phyloP scores from a whole-genome alignment of 306 rosid species.

The Prunus davidiana region DNA sequence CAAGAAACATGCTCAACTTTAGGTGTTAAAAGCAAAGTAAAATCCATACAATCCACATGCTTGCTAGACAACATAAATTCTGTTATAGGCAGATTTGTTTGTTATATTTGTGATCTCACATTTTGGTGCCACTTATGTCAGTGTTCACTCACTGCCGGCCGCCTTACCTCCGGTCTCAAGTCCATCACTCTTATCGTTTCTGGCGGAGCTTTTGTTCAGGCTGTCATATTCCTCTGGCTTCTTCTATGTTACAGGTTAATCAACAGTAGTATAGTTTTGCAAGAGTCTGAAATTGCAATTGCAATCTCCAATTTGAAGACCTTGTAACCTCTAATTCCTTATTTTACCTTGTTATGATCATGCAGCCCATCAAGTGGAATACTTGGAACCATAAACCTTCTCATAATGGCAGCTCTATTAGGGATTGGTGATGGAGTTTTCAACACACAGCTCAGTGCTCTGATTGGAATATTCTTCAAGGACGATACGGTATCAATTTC shows the following conservation, averaged over 20 bases:
- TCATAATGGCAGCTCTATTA: constrained; percentile 68
- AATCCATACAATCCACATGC: not conserved
- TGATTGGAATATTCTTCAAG: constrained; percentile 82
- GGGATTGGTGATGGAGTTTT: constrained; percentile 86
- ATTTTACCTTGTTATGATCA: constrained; percentile 14
- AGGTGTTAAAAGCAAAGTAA: not conserved
- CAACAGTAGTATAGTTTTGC: not conserved
- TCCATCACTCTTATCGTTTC: constrained; percentile 74
- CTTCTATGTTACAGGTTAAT: constrained; percentile 45
- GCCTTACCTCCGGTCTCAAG: constrained; percentile 79
- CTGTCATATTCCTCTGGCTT: constrained; percentile 53
- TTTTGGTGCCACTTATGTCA: constrained; percentile 27
- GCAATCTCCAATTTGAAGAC: not conserved
- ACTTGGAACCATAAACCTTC: constrained; percentile 48
- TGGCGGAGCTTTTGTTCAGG: constrained; percentile 63
- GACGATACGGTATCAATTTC: constrained; percentile 58
- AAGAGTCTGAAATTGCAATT: no score
- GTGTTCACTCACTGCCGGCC: constrained; percentile 85
- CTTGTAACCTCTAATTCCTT: not conserved
- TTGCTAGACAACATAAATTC: not conserved
- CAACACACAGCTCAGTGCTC: constrained; percentile 81
- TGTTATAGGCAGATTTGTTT: not conserved
- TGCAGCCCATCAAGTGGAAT: constrained; percentile 51
- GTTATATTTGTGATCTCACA: constrained; percentile 1
- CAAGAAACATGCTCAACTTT: no score